These are phyloP conservation scores for Tuber brumale DNA, from an alignment of 495 filamentous ascomycete genomes.

Conservation along the genomic window DNA sequence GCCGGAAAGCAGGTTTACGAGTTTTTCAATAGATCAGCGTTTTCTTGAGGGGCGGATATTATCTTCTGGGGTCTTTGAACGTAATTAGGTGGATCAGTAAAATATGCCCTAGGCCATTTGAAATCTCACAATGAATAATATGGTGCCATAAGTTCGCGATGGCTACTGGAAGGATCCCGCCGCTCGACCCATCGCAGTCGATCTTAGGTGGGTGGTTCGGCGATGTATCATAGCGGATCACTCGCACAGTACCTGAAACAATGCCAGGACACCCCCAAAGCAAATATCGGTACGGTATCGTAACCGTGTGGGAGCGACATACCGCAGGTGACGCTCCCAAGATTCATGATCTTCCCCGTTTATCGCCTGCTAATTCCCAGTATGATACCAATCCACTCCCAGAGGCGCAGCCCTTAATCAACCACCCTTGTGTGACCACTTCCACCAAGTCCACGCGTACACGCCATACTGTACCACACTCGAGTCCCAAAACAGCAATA, in stretches of 20 bases:
- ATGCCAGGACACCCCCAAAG: background rate
- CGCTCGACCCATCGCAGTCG: background rate
- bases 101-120: background rate
- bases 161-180: background rate
- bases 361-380: background rate
- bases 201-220: background rate
- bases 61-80: background rate
- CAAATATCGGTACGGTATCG: no score
- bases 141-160: background rate
- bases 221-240: background rate
- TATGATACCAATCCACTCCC: background rate
- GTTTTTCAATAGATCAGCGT: conserved; percentile 82
- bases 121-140: background rate
- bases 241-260: background rate
- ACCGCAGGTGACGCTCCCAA: background rate
- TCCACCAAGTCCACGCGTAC: background rate
- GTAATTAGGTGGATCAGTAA: background rate
- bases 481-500: background rate
- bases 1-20: conserved; percentile 66
- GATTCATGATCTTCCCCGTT: background rate
- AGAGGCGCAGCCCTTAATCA: background rate
- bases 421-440: background rate
- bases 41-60: conserved; percentile 31
- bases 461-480: background rate
- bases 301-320: background rate